Evolutionary conservation across 23 red algal species (phyloP).

Genomic region (Gracilaria vermiculophylla): DNA sequence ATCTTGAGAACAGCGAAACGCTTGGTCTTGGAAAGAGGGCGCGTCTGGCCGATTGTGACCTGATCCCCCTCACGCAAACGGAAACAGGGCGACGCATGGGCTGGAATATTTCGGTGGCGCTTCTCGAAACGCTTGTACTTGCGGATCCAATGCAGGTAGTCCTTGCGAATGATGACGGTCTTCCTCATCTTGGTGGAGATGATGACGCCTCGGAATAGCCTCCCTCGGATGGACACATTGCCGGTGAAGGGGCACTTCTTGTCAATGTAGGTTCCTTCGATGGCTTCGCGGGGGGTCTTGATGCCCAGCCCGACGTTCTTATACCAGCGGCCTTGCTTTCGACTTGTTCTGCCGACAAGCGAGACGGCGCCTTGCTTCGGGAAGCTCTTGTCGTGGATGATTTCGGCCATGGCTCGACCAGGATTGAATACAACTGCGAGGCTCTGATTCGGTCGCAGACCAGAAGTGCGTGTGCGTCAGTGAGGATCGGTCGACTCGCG

Average conservation of each 20-base stretch:
- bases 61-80: constrained; percentile 94
- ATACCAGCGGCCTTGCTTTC: constrained; percentile 94
- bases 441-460: not conserved
- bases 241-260: constrained; percentile 99
- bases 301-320: constrained; percentile 96
- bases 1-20: constrained; percentile 95
- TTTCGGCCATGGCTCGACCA: constrained; percentile 37
- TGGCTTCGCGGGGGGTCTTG: constrained; percentile 97
- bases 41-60: constrained; percentile 96
- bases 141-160: constrained; percentile 96
- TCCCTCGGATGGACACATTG: constrained; percentile 94
- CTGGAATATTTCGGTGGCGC: constrained; percentile 98
- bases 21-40: constrained; percentile 95
- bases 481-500: no score
- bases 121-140: constrained; percentile 99
- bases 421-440: not conserved
- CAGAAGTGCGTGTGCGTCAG: no score
- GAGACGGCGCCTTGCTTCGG: constrained; percentile 98
- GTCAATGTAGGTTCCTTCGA: constrained; percentile 93
- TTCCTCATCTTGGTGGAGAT: constrained; percentile 98
- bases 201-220: constrained; percentile 91
- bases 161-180: constrained; percentile 94
- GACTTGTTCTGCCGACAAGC: constrained; percentile 65
- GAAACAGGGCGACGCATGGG: constrained; percentile 93
- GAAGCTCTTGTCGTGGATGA: constrained; percentile 90